Evolutionary conservation across 345 rosid species (phyloP), one percentile per base, ranked within the genome.

Genomic region (Acer negundo): DNA sequence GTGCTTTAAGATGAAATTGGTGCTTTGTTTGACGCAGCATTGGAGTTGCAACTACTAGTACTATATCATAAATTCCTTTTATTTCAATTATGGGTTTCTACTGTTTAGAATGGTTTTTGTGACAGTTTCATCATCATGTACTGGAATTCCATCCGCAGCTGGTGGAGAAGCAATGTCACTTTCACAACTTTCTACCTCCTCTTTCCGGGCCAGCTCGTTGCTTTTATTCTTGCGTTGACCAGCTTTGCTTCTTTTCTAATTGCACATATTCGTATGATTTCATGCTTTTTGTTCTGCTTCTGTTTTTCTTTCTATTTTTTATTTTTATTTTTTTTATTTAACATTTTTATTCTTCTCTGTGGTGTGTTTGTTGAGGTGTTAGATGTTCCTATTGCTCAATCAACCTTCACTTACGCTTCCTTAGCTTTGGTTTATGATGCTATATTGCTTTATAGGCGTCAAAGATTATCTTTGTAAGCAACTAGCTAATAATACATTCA

Each of bases 301-400:
- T 7, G 44, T 40, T 17, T 15, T 40, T 16, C 4, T 15, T 49
- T 16, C 47, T 49, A 11, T 8, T 59, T n/a, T n/a, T n/a, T 17
- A 17, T 19, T 28, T 2, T 2, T 28, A 28, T 28, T 1, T 28
- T 28, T 28, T 31, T 31, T 31, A 31, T 3, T 31, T 31, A 31
- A 31, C 35, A 3, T 31, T 31, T 31, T 31, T 31, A 4, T 31
- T 31, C 23, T 24, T 61, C 7, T 67, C 9, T 64, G 65, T 11
- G 53, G 53, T 47, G 53, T 49, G 55, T 28, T 49, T 49, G 55
- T 12, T 49, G 74, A 89, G 94, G 93, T 51, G 90, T 31, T 86
- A 63, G 86, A 91, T 84, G 88, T 87, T 11, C 95, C 93, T 4
- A 67, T 89, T 51, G 79, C 89, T 62, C 95, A 85, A 79, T 61